Conservation (phyloP, 257 asterid genomes). For the Linderniella brevidens region DNA sequence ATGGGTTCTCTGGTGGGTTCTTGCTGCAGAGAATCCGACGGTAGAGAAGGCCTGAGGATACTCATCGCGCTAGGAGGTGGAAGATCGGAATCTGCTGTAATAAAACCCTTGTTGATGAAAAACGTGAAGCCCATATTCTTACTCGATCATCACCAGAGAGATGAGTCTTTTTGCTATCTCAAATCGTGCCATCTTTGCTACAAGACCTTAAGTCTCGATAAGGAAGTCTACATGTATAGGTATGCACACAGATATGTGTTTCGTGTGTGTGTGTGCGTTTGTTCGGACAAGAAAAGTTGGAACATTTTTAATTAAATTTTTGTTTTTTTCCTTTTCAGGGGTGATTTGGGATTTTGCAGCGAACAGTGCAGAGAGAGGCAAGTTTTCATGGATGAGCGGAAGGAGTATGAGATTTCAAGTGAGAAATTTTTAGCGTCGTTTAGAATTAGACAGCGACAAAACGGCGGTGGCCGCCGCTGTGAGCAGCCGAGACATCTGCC, state of each 20-base stretch:
- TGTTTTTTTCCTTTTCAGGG: constrained; percentile 22
- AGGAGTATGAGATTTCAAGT: constrained; percentile 30
- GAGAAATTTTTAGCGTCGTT: constrained; percentile 18
- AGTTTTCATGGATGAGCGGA: constrained; percentile 36
- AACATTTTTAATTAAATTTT: not conserved
- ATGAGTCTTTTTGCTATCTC: constrained; percentile 14
- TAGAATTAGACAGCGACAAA: constrained; percentile 12
- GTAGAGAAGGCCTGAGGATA: constrained; percentile 16
- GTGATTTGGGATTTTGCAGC: constrained; percentile 62
- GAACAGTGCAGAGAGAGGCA: constrained; percentile 47
- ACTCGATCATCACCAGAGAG: not conserved
- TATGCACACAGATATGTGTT: too few relatives aligned
- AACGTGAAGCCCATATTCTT: constrained; percentile 15
- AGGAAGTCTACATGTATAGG: constrained; percentile 34
- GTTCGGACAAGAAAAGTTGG: not conserved
- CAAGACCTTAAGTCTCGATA: constrained; percentile 16
- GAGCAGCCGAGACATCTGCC: too few relatives aligned
- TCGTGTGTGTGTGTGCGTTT: too few relatives aligned
- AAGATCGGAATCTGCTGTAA: constrained; percentile 12
- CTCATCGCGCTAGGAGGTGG: constrained; percentile 11
- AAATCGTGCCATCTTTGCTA: constrained; percentile 31
- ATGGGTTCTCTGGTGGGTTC: constrained; percentile 1
- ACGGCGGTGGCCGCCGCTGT: constrained; percentile 13
- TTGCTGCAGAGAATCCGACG: not conserved
- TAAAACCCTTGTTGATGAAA: too few relatives aligned